Conservation (phyloP, 345 rosid genomes). For the Crucihimalaya himalaica region DNA sequence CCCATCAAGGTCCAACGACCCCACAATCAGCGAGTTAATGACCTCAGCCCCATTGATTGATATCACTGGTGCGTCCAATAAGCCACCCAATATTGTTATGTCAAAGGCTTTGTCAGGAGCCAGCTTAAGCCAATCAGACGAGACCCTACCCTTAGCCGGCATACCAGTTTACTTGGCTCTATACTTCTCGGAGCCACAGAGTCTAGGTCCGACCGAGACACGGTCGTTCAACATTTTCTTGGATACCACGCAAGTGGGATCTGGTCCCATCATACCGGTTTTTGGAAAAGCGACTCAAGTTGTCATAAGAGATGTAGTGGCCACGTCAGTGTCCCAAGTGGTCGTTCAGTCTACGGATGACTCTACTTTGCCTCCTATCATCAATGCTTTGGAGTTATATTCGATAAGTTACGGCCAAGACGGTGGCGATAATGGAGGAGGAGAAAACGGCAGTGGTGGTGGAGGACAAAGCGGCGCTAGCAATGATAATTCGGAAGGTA, state of each 20-base stretch:
- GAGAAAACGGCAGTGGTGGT: background rate
- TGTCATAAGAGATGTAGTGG: conserved; percentile 2
- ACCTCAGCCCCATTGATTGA: conserved; percentile 6
- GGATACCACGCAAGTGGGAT: background rate
- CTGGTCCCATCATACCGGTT: conserved; percentile 6
- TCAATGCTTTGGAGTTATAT: conserved; percentile 19
- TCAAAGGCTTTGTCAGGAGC: background rate
- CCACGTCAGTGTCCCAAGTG: background rate
- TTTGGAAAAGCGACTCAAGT: conserved; percentile 17
- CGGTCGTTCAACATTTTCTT: conserved; percentile 16
- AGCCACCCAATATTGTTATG: conserved; percentile 19
- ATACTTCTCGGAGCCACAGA: conserved; percentile 24
- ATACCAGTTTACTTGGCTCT: conserved; percentile 13
- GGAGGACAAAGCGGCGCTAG: background rate
- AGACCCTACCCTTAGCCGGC: background rate
- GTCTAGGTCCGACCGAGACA: background rate
- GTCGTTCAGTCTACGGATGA: background rate
- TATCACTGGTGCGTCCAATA: background rate
- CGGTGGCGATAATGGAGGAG: background rate
- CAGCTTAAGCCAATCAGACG: background rate
- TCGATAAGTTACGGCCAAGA: background rate
- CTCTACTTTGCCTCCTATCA: conserved; percentile 3
- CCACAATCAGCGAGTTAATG: background rate
- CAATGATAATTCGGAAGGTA: conserved; percentile 9
- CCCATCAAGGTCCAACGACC: background rate